These are phyloP conservation scores for Mycena olivaceomarginata DNA, from an alignment of 768 basidiomycete genomes.

Conservation along the genomic window DNA sequence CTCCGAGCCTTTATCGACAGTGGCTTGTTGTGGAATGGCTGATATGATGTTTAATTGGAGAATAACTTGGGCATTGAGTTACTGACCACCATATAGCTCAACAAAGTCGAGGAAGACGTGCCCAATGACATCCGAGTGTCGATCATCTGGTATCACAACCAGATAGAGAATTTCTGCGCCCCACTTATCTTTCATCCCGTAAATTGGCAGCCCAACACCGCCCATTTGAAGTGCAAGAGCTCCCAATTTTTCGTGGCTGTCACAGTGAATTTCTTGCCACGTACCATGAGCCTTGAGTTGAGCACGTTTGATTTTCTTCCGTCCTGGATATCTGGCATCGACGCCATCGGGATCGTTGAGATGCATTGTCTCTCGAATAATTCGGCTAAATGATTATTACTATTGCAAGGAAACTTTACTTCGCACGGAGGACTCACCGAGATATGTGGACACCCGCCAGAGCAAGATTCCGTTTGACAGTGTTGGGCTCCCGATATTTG, in stretches of 20 bases:
- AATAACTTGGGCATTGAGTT: neutral
- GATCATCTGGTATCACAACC: conserved; percentile 47
- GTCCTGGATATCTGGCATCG: conserved; percentile 45
- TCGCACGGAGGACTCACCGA: conserved; percentile 31
- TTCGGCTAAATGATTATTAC: conserved; percentile 26
- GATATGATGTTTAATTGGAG: neutral
- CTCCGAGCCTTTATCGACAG: conserved; percentile 51
- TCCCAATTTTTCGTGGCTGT: conserved; percentile 53
- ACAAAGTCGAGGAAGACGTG: conserved; percentile 50
- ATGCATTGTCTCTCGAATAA: conserved; percentile 41
- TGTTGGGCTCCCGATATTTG: conserved; percentile 2
- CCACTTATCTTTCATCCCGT: conserved; percentile 51
- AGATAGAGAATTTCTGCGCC: conserved; percentile 47
- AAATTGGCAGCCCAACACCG: conserved; percentile 48
- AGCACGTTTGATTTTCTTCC: conserved; percentile 36
- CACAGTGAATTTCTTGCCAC: conserved; percentile 49
- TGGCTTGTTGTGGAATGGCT: conserved; percentile 48
- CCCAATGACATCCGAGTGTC: conserved; percentile 45
- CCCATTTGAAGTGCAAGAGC: conserved; percentile 51
- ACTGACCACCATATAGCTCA: conserved; percentile 44
- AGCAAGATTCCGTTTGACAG: conserved; percentile 3
- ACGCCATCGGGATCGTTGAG: conserved; percentile 48
- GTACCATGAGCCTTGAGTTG: conserved; percentile 45
- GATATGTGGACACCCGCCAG: conserved; percentile 36
- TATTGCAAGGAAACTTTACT: neutral